These are phyloP conservation scores for Cylindrodendrum hubeiense DNA, from an alignment of 2,329 filamentous ascomycete species.

Conservation along the genomic window DNA sequence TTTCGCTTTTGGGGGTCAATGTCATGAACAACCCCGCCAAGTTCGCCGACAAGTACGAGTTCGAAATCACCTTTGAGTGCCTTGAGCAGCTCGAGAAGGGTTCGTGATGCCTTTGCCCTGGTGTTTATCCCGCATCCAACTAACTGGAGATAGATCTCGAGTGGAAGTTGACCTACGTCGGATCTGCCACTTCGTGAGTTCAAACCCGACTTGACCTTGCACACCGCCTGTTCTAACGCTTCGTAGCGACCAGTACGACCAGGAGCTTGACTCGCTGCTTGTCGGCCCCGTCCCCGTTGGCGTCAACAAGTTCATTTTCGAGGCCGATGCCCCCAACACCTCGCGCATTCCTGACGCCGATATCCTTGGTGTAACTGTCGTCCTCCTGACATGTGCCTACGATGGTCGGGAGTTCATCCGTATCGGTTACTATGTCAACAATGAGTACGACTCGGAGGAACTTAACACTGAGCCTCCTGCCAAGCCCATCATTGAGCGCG, in stretches of 20 bases:
- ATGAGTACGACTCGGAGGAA: slow-evolving; percentile 96
- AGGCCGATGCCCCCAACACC: slow-evolving; percentile 92
- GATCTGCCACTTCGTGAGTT: slow-evolving; percentile 94
- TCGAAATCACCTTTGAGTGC: slow-evolving; percentile 99
- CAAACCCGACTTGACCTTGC: slow-evolving; percentile 20
- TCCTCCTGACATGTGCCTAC: slow-evolving; percentile 96
- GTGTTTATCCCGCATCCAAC: slow-evolving; percentile 16
- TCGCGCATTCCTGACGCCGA: slow-evolving; percentile 93
- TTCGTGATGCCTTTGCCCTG: slow-evolving; percentile 51
- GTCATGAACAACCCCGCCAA: slow-evolving; percentile 97
- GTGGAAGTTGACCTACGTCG: slow-evolving; percentile 99
- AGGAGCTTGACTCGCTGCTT: slow-evolving; percentile 96
- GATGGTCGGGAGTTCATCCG: slow-evolving; percentile 97
- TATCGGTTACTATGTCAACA: slow-evolving; percentile 99
- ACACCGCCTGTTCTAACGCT: slow-evolving; percentile 38
- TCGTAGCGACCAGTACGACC: slow-evolving; percentile 90
- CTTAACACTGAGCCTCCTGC: slow-evolving; percentile 89
- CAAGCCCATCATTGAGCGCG: slow-evolving; percentile 92
- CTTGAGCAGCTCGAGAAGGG: slow-evolving; percentile 95
- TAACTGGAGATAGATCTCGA: slow-evolving; percentile 79
- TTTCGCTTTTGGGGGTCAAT: slow-evolving; percentile 94
- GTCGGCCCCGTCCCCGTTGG: slow-evolving; percentile 98
- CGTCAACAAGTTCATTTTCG: slow-evolving; percentile 98
- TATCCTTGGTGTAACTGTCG: slow-evolving; percentile 96
- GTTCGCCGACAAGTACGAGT: slow-evolving; percentile 93